Percentiles rank a stretch among this genome's conserved stretches.
phyloP scores from a whole-genome alignment of 768 basidiomycete genomes.

The Suillus cothurnatus region DNA sequence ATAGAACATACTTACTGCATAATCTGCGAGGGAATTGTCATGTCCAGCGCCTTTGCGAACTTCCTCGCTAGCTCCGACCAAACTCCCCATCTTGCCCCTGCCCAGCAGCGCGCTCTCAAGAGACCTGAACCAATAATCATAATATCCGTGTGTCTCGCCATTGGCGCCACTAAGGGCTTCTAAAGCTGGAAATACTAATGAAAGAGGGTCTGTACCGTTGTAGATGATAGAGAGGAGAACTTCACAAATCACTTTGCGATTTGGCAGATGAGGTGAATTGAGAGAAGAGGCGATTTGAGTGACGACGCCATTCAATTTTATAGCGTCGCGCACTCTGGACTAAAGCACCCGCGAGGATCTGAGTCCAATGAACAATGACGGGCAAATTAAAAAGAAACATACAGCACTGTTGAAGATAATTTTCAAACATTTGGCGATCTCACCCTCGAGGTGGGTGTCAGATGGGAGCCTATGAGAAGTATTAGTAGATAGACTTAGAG shows the following conservation, averaged over 20 bases:
- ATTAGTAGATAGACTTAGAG: background rate
- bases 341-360: conserved; percentile 31
- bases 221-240: conserved; percentile 75
- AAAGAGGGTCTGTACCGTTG: conserved; percentile 61
- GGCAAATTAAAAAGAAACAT: conserved; percentile 21
- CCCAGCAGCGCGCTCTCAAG: conserved; percentile 77
- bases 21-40: conserved; percentile 77
- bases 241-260: conserved; percentile 79
- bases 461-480: conserved; percentile 30
- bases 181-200: conserved; percentile 73
- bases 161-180: conserved; percentile 73
- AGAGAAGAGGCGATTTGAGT: conserved; percentile 81
- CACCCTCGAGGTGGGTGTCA: conserved; percentile 80
- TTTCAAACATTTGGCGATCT: conserved; percentile 85
- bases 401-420: conserved; percentile 74
- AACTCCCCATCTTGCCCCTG: conserved; percentile 91
- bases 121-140: conserved; percentile 89
- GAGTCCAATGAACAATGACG: background rate
- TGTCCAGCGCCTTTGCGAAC: conserved; percentile 66
- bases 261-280: conserved; percentile 76
- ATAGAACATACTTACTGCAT: conserved; percentile 61
- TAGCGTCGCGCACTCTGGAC: conserved; percentile 71
- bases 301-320: conserved; percentile 72
- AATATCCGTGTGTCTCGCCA: conserved; percentile 58
- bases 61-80: conserved; percentile 94